These are phyloP conservation scores for Phytophthora melonis DNA, from an alignment of 352 stramenopile genomes.

Conservation along the genomic window DNA sequence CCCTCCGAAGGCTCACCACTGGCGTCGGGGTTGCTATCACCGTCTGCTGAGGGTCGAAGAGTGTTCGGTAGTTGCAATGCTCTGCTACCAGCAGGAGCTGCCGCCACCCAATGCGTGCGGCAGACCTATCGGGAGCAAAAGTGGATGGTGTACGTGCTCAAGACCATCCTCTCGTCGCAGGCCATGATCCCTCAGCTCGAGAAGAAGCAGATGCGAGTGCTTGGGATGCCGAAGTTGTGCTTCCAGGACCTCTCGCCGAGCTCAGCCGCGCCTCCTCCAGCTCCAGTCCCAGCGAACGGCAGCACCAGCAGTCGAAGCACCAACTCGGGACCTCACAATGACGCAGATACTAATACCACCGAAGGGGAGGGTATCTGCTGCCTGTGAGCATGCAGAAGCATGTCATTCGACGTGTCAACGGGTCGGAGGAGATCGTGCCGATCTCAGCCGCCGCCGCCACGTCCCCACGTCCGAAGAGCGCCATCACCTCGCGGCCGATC, in stretches of 20 bases:
- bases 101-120: constrained; percentile 57
- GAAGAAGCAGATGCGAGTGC: constrained; percentile 69
- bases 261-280: background rate
- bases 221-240: constrained; percentile 62
- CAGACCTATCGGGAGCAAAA: constrained; percentile 71
- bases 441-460: constrained; percentile 14
- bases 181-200: constrained; percentile 73
- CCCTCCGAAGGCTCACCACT: background rate
- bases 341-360: background rate
- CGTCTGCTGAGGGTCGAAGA: background rate
- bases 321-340: constrained; percentile 12
- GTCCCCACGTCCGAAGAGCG: constrained; percentile 19
- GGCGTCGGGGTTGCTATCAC: background rate
- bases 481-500: constrained; percentile 11
- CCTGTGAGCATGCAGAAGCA: constrained; percentile 65
- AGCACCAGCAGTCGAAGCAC: constrained; percentile 29
- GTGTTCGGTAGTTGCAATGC: constrained; percentile 6
- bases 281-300: constrained; percentile 2
- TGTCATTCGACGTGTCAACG: constrained; percentile 33
- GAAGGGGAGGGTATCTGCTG: constrained; percentile 53
- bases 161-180: constrained; percentile 70
- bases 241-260: constrained; percentile 44
- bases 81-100: constrained; percentile 3
- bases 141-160: constrained; percentile 77
- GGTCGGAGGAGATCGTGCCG: constrained; percentile 34